Conservation (phyloP, 768 basidiomycete species). For the Leccinum disarticulatum region DNA sequence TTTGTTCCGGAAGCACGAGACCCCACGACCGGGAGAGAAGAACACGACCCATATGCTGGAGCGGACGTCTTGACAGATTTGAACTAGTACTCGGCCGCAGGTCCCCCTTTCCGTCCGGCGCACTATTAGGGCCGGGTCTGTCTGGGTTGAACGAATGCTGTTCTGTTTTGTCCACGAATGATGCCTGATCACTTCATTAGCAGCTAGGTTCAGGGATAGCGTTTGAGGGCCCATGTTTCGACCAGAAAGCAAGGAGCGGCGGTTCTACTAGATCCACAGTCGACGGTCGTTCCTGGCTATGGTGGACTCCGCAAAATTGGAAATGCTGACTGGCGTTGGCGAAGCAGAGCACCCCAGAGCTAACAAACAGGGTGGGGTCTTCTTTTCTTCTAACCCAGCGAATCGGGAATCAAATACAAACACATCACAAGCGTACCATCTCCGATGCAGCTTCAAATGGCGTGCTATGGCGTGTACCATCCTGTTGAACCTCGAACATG, state of each 20-base stretch:
- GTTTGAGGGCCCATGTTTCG: slow-evolving; percentile 29
- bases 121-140: slow-evolving; percentile 9
- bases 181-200: not conserved
- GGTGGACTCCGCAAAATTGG: slow-evolving; percentile 5
- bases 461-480: slow-evolving; percentile 31
- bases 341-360: not conserved
- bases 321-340: not conserved
- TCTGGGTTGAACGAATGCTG: slow-evolving; percentile 5
- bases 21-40: slow-evolving; percentile 10
- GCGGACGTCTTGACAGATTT: slow-evolving; percentile 15
- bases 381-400: slow-evolving; percentile 61
- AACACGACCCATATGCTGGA: slow-evolving; percentile 5
- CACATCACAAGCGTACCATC: slow-evolving; percentile 76
- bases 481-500: not conserved
- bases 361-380: slow-evolving; percentile 84
- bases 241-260: slow-evolving; percentile 39
- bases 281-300: slow-evolving; percentile 71
- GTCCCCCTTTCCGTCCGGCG: slow-evolving; percentile 12
- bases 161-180: not conserved
- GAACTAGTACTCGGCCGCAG: slow-evolving; percentile 12
- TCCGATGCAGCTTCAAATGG: slow-evolving; percentile 54
- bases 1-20: slow-evolving; percentile 1
- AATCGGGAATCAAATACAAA: slow-evolving; percentile 69
- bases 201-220: not conserved
- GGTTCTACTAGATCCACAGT: slow-evolving; percentile 44